Percentiles rank a stretch among this genome's conserved stretches.
Evolutionary conservation across 2,329 filamentous ascomycete species (phyloP).

Genomic region (Aspergillus felis): DNA sequence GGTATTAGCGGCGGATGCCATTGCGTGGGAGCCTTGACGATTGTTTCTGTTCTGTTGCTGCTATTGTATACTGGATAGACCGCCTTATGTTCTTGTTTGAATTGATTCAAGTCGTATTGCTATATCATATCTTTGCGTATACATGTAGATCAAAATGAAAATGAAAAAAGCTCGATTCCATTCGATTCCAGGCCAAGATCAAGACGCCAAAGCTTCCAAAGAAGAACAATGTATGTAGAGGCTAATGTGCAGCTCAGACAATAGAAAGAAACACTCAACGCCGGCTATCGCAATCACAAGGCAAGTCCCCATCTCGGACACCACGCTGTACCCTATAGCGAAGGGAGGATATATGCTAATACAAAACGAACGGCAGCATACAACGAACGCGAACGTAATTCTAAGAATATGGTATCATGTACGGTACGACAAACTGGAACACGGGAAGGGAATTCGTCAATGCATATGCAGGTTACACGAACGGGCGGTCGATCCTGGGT

Average conservation of each 20-base stretch:
- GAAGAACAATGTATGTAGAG: not conserved
- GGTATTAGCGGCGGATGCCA: not conserved
- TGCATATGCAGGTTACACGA: not conserved
- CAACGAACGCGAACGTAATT: constrained; percentile 1
- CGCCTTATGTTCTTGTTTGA: not conserved
- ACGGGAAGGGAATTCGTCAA: not conserved
- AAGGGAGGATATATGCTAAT: constrained; percentile 4
- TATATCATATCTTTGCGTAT: not conserved
- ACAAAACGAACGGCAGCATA: constrained; percentile 7
- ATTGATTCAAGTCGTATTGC: not conserved
- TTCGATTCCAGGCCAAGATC: not conserved
- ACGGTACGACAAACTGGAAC: not conserved
- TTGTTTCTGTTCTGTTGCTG: not conserved
- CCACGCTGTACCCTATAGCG: constrained; percentile 5
- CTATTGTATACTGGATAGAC: not conserved
- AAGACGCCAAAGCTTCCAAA: constrained; percentile 6
- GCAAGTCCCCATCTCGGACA: constrained; percentile 5
- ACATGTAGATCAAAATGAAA: not conserved
- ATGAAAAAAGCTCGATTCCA: not conserved
- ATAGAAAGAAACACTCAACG: not conserved
- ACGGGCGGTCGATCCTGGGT: not conserved
- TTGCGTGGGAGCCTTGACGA: not conserved
- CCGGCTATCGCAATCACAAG: not conserved
- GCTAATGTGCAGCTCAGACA: not conserved
- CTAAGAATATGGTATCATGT: constrained; percentile 12